A percentile compares a stretch with the other conserved stretches of the same genome.
phyloP scores from a whole-genome alignment of 2,329 filamentous ascomycete species.

The Fusarium sp. region DNA sequence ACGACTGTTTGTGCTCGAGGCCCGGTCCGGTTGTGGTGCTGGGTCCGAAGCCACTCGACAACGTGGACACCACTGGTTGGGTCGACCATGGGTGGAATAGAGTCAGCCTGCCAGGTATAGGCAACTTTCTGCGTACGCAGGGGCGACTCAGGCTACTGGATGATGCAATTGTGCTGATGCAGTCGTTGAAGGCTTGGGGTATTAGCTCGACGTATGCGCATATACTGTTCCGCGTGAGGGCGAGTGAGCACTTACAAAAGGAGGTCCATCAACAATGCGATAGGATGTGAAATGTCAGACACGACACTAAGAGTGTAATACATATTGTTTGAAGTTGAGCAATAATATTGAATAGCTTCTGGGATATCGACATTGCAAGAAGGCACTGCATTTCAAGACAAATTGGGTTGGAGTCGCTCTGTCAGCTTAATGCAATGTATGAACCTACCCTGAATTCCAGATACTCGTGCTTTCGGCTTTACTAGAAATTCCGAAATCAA shows the following conservation, averaged over 20 bases:
- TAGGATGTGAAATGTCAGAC: too few species aligned
- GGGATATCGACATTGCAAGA: too few species aligned
- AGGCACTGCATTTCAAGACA: too few species aligned
- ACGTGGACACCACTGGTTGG: conserved; percentile 8
- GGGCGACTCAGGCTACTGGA: conserved; percentile 2
- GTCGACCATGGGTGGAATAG: conserved; percentile 15
- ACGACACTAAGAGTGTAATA: too few species aligned
- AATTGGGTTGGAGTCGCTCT: too few species aligned
- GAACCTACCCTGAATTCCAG: too few species aligned
- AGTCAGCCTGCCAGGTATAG: conserved; percentile 11
- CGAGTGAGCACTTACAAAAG: neutral
- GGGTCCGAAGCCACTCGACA: conserved; percentile 12
- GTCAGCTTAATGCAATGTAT: too few species aligned
- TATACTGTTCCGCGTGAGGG: neutral
- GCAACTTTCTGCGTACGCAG: conserved; percentile 7
- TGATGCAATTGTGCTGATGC: conserved; percentile 14
- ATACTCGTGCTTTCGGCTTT: too few species aligned
- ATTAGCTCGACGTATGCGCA: conserved; percentile 13
- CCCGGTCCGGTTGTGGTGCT: conserved; percentile 9
- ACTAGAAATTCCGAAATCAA: too few species aligned
- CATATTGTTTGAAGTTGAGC: too few species aligned
- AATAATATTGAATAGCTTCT: too few species aligned
- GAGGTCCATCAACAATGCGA: too few species aligned
- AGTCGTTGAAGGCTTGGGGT: conserved; percentile 12
- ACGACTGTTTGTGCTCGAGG: neutral